Base-by-base conservation (phyloP, 2,329 filamentous ascomycete genomes). In the Aspergillus thermomutatus region DNA sequence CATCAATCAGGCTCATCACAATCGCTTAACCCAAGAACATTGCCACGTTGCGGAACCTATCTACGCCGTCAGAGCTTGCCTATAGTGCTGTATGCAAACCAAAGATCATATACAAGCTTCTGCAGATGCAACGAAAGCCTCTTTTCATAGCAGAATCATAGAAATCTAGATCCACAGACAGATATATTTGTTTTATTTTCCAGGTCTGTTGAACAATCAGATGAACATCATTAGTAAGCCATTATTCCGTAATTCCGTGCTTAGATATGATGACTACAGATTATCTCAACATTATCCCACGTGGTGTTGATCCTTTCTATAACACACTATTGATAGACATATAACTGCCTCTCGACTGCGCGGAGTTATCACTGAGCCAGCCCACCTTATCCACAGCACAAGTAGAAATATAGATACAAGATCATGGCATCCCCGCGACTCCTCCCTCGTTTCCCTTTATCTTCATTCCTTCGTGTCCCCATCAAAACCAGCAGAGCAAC, bases 401-500 rank as follows among this genome's bases (percentile, higher is more conserved):
- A 25, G 10, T 19, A 43, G 5, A 23, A 23, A 23, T 14, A 46
- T 0, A 23, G 5, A 17, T 14, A 52, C 27, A 27, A 23, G 8
- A 25, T 10, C 23, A 52, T 25, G n/a, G 43, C 27, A 27, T 52
- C 23, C 31, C 40, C 40, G 4, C 51, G 51, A 34, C 51, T 43
- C 19, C 51, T 53, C 31, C 7, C 31, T 28, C 27, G 43, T 17
- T 48, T 31, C 43, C 34, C 19, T 26, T 23, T 50, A 11, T 31
- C 49, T 27, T 14, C 49, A n/a, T 23, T 46, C 43, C 23, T 21
- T 25, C 43, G 31, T 37, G 2, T 37, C 31, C 31, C 31, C 14
- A 37, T 46, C 21, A 46, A 14, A 2, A 25, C 43, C 43, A 23
- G 23, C 11, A 11, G 21, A 46, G 43, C 34, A 17, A 65, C 68